Percentiles rank a stretch among this genome's conserved stretches.
phyloP scores from a whole-genome alignment of 768 basidiomycete genomes.

The Phanerochaete sordida region DNA sequence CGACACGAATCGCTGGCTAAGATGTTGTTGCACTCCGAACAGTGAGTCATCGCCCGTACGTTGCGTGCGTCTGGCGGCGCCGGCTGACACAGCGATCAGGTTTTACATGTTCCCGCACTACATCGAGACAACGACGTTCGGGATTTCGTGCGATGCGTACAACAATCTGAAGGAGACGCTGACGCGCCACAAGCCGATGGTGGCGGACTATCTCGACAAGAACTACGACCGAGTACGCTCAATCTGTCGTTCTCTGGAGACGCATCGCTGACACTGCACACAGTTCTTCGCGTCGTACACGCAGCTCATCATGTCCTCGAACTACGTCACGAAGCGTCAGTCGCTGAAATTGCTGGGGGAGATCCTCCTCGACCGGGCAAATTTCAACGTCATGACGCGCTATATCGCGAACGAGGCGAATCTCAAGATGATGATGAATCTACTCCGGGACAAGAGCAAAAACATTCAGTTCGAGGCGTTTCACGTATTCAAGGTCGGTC shows the following conservation, averaged over 20 bases:
- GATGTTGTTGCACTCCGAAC: slow-evolving; percentile 87
- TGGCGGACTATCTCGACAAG: slow-evolving; percentile 93
- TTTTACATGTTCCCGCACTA: slow-evolving; percentile 97
- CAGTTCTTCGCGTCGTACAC: slow-evolving; percentile 97
- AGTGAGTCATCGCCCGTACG: slow-evolving; percentile 51
- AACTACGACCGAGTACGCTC: slow-evolving; percentile 87
- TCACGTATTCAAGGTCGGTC: slow-evolving; percentile 95
- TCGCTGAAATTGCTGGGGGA: slow-evolving; percentile 97
- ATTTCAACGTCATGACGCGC: slow-evolving; percentile 97
- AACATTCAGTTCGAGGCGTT: slow-evolving; percentile 99
- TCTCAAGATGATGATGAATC: slow-evolving; percentile 99
- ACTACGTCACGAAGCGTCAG: slow-evolving; percentile 99
- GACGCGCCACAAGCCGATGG: slow-evolving; percentile 97
- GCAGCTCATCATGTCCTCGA: slow-evolving; percentile 85
- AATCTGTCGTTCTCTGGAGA: neutral
- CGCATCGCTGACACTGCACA: neutral
- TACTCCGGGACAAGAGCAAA: slow-evolving; percentile 96
- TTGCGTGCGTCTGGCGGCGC: neutral
- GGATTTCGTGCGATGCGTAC: slow-evolving; percentile 97
- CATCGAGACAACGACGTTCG: slow-evolving; percentile 97
- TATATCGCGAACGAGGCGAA: slow-evolving; percentile 96
- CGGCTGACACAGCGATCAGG: slow-evolving; percentile 35
- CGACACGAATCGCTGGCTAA: slow-evolving; percentile 88
- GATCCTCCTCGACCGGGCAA: slow-evolving; percentile 94
- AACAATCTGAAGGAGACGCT: slow-evolving; percentile 97